Conservation (phyloP, 768 basidiomycete genomes). For the Xerocomellus amylosporus region DNA sequence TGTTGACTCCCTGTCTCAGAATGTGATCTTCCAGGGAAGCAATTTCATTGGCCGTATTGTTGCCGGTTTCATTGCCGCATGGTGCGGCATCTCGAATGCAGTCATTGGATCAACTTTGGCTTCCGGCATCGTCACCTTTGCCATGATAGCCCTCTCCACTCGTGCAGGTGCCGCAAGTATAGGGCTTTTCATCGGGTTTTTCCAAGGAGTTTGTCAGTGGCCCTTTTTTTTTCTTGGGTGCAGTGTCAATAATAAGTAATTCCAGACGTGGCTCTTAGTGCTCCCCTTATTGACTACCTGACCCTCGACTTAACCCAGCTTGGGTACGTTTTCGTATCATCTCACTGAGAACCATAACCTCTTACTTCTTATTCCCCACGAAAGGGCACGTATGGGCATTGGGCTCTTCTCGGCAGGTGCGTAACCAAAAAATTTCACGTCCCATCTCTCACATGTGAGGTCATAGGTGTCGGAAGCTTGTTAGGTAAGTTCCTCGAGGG, state of each 20-base stretch:
- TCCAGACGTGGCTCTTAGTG: slow-evolving; percentile 39
- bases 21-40: slow-evolving; percentile 39
- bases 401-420: slow-evolving; percentile 47
- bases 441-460: not conserved
- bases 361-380: not conserved
- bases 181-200: slow-evolving; percentile 46
- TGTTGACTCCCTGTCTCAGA: slow-evolving; percentile 19
- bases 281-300: slow-evolving; percentile 43
- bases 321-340: slow-evolving; percentile 30
- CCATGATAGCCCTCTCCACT: slow-evolving; percentile 39
- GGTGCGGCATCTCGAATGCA: slow-evolving; percentile 45
- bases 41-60: slow-evolving; percentile 36
- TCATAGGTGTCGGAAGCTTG: slow-evolving; percentile 25
- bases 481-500: slow-evolving; percentile 12
- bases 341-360: not conserved
- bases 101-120: slow-evolving; percentile 36
- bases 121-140: slow-evolving; percentile 41
- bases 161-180: slow-evolving; percentile 38
- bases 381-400: slow-evolving; percentile 43
- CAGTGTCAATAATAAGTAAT: not conserved
- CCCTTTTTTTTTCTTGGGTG: not conserved
- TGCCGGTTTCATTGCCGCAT: slow-evolving; percentile 36
- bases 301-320: slow-evolving; percentile 48
- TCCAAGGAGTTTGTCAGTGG: slow-evolving; percentile 44
- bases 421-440: slow-evolving; percentile 5